Conservation (phyloP, 805 yeast genomes). For the Lachancea nothofagi region DNA sequence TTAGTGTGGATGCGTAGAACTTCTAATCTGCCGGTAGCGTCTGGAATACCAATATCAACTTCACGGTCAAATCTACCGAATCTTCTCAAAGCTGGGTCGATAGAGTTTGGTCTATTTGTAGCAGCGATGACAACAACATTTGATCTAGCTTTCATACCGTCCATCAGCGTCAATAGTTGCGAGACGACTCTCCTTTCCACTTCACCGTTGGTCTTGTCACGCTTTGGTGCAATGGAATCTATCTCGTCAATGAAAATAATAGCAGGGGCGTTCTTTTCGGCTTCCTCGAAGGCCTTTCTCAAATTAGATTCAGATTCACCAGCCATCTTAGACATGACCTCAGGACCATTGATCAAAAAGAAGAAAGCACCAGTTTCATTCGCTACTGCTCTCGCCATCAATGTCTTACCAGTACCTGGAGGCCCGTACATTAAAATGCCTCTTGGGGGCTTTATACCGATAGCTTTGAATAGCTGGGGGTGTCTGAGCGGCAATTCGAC, state of each 20-base stretch:
- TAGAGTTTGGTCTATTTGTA: conserved; percentile 70
- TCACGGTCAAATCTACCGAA: conserved; percentile 91
- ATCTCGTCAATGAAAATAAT: conserved; percentile 97
- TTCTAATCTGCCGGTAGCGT: conserved; percentile 97
- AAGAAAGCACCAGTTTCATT: conserved; percentile 99
- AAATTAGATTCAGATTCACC: conserved; percentile 97
- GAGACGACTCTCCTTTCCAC: conserved; percentile 99
- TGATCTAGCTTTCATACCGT: conserved; percentile 99
- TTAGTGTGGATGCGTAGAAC: conserved; percentile 95
- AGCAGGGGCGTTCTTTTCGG: conserved; percentile 97
- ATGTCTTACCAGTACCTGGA: conserved; percentile 99
- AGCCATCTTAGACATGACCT: conserved; percentile 99
- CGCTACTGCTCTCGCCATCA: conserved; percentile 99
- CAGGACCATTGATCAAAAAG: conserved; percentile 97
- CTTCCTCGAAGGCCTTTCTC: conserved; percentile 98
- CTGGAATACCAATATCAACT: conserved; percentile 91
- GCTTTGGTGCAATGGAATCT: conserved; percentile 98
- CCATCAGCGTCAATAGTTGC: conserved; percentile 95
- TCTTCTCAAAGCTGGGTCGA: conserved; percentile 76
- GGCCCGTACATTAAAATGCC: conserved; percentile 99
- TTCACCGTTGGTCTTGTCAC: conserved; percentile 99
- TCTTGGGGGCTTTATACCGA: conserved; percentile 98
- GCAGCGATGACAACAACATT: conserved; percentile 98
- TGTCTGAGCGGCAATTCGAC: conserved; percentile 97
- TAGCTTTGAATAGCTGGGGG: conserved; percentile 94